Conservation (phyloP, 129 eudicot genomes). For the Heracleum sosnowskyi region DNA sequence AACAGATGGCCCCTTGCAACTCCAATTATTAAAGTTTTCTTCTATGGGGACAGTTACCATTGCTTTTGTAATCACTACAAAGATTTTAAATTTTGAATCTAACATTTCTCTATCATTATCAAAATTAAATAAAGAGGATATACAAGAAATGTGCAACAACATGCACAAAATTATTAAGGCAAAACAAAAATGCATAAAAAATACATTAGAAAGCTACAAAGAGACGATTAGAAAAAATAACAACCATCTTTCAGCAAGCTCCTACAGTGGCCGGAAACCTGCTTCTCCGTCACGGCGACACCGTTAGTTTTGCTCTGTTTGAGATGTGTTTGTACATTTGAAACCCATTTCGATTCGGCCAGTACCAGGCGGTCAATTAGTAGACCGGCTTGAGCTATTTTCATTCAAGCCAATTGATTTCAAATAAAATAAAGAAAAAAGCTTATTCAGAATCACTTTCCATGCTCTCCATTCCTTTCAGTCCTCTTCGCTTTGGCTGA, state of each 20-base stretch:
- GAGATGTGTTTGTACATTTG: not conserved
- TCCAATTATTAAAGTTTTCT: conserved; percentile 1
- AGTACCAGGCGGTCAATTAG: not conserved
- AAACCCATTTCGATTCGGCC: not conserved
- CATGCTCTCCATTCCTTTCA: conserved; percentile 8
- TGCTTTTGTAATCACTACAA: not conserved
- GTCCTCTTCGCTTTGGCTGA: conserved; percentile 4
- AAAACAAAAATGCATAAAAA: not conserved
- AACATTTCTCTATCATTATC: not conserved
- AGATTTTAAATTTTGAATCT: not conserved
- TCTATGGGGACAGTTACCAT: not conserved
- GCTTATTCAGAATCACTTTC: conserved; percentile 6
- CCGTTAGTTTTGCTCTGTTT: not conserved
- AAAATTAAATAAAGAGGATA: not conserved
- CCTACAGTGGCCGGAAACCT: not conserved
- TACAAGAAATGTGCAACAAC: not conserved
- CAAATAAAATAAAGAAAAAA: not conserved
- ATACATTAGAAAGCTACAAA: not conserved
- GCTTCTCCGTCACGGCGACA: not conserved
- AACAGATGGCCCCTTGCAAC: not conserved
- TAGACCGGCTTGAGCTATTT: not conserved
- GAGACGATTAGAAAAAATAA: not conserved
- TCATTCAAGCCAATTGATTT: not conserved
- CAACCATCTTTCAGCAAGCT: not conserved
- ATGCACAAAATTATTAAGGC: not conserved